Evolutionary conservation across 495 filamentous ascomycete species (phyloP), one percentile per base, ranked within the genome.

Genomic region (Trichoderma virens): DNA sequence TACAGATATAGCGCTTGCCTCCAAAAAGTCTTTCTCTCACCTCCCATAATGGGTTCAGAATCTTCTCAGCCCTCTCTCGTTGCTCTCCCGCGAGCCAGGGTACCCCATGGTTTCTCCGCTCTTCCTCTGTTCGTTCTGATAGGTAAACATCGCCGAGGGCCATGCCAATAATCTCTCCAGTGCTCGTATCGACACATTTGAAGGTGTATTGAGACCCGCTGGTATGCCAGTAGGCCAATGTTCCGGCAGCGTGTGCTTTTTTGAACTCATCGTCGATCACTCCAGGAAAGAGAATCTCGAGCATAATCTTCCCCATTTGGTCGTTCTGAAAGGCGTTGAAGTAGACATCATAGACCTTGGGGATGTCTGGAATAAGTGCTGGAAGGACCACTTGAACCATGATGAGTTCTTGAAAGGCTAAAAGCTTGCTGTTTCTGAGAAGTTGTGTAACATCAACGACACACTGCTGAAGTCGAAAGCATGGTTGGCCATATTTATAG

Each of bases 291-390:
- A 78, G 72, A 62, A 74, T 62, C 25, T 72, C 59, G 20, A 75
- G 66, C 64, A 77, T 71, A 32, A 74, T 60, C 31, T 65, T 62
- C 45, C 67, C 71, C 66, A 76, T 71, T 9, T 64, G 25, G 41
- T 73, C 68, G 47, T 65, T 62, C 25, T 68, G 65, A 65, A 77
- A 77, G n/a, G 75, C 72, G 35, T 65, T 60, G 54, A 77, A 77
- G 66, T 75, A 77, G 63, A 66, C 60, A 61, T 75, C 69, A 61
- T 77, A 77, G 23, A 75, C 68, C 59, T 65, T 60, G 8, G 62
- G 47, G 68, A 76, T 75, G 64, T 77, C 74, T 23, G 73, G 74
- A 34, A 76, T 70, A 5, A 75, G 69, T 9, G 73, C 75, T 27
- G 74, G 74, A 25, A 75, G 69, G 39, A 76, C 65, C 47, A 68